Conservation (phyloP, 2,329 filamentous ascomycete genomes). For the Chaetothyriales sp. region DNA sequence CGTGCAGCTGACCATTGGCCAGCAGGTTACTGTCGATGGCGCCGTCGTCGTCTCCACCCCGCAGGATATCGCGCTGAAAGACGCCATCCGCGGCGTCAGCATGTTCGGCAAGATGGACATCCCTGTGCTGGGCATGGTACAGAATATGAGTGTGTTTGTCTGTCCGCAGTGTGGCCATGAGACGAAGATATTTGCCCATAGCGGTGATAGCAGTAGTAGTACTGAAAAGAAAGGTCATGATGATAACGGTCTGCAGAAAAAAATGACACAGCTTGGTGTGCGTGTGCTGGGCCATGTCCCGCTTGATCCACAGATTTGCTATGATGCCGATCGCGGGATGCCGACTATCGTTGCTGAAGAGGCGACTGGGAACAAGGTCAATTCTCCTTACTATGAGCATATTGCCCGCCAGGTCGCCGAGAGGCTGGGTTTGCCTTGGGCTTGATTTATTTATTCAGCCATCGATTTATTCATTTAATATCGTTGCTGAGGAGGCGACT, state of each 20-base stretch:
- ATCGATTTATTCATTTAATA: slow-evolving; percentile 22
- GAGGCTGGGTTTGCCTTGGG: slow-evolving; percentile 32
- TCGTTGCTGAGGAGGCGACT: slow-evolving; percentile 61
- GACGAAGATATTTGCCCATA: slow-evolving; percentile 57
- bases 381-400: slow-evolving; percentile 56
- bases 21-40: slow-evolving; percentile 82
- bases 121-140: slow-evolving; percentile 67
- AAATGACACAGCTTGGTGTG: slow-evolving; percentile 60
- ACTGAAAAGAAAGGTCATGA: slow-evolving; percentile 36
- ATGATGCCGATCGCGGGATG: slow-evolving; percentile 73
- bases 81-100: slow-evolving; percentile 80
- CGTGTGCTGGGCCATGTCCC: slow-evolving; percentile 81
- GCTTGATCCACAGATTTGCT: slow-evolving; percentile 71
- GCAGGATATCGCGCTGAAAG: slow-evolving; percentile 81
- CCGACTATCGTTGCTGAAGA: slow-evolving; percentile 85
- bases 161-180: slow-evolving; percentile 66
- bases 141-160: slow-evolving; percentile 79
- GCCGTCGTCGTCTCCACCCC: slow-evolving; percentile 78
- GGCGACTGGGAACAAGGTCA: slow-evolving; percentile 40
- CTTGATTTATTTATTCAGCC: slow-evolving; percentile 5
- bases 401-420: slow-evolving; percentile 47
- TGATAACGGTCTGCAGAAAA: slow-evolving; percentile 46
- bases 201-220: slow-evolving; percentile 23
- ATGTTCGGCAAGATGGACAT: slow-evolving; percentile 82
- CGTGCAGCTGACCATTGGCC: slow-evolving; percentile 90